These are phyloP conservation scores for Xenoacremonium recifei DNA, from an alignment of 2,329 filamentous ascomycete genomes.

Conservation along the genomic window DNA sequence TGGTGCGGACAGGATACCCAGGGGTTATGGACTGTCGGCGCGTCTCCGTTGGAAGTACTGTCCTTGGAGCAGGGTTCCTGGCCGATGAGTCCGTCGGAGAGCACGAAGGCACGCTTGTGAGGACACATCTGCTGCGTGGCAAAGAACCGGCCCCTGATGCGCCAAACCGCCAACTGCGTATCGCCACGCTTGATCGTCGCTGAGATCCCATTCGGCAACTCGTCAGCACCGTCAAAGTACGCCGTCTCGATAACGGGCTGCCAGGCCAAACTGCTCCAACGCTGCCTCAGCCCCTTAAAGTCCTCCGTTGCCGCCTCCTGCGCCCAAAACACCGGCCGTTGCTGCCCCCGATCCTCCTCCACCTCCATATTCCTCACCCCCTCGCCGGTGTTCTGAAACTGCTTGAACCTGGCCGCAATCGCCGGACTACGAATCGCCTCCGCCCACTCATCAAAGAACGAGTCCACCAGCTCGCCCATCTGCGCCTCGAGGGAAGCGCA, in stretches of 20 bases:
- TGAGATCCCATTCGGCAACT: constrained; percentile 68
- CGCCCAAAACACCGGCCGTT: constrained; percentile 75
- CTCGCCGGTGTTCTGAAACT: constrained; percentile 84
- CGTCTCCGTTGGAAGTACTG: constrained; percentile 21
- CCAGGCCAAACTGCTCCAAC: constrained; percentile 67
- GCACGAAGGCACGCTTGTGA: constrained; percentile 86
- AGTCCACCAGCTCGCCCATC: constrained; percentile 81
- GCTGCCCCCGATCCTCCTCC: constrained; percentile 70
- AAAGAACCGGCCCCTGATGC: constrained; percentile 76
- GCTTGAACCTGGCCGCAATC: constrained; percentile 67
- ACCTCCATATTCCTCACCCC: constrained; percentile 66
- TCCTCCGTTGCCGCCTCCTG: constrained; percentile 65
- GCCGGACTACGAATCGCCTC: constrained; percentile 72
- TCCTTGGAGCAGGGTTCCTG: constrained; percentile 46
- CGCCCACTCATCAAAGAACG: constrained; percentile 91
- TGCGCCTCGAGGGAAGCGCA: constrained; percentile 80
- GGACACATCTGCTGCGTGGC: constrained; percentile 94
- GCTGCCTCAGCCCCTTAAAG: constrained; percentile 63
- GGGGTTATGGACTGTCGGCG: constrained; percentile 38
- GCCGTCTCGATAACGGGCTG: constrained; percentile 72
- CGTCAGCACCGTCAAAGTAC: constrained; percentile 64
- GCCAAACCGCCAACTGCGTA: constrained; percentile 86
- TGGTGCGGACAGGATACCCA: constrained; percentile 87
- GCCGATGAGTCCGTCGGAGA: constrained; percentile 81
- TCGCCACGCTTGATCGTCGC: constrained; percentile 82